phyloP scores from a whole-genome alignment of 805 yeast species.

The Maudiozyma pseudohumilis region DNA sequence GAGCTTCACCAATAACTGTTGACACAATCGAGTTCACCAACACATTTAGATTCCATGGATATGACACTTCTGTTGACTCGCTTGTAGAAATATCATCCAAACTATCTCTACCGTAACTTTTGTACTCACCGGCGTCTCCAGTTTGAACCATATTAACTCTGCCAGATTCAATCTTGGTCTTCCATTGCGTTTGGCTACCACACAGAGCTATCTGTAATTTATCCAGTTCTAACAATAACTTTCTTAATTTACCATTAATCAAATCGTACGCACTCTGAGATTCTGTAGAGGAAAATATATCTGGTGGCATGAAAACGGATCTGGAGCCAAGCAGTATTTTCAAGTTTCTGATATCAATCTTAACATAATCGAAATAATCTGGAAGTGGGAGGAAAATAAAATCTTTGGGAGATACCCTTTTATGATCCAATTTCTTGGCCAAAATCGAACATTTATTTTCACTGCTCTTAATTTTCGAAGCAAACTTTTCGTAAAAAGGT shows the following conservation, averaged over 20 bases:
- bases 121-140: constrained; percentile 9
- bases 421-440: constrained; percentile 3
- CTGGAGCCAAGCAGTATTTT: constrained; percentile 32
- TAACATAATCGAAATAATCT: constrained; percentile 24
- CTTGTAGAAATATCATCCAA: constrained; percentile 19
- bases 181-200: constrained; percentile 22
- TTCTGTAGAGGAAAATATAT: constrained; percentile 26
- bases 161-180: constrained; percentile 13
- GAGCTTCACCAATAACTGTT: constrained; percentile 27
- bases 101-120: constrained; percentile 9
- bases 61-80: constrained; percentile 28
- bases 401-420: constrained; percentile 8
- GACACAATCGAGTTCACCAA: constrained; percentile 20
- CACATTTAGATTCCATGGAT: constrained; percentile 20
- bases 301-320: constrained; percentile 35
- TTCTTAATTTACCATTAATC: constrained; percentile 33
- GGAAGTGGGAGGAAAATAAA: constrained; percentile 28
- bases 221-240: constrained; percentile 23
- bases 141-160: constrained; percentile 14
- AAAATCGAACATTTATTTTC: constrained; percentile 14
- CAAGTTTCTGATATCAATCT: constrained; percentile 18
- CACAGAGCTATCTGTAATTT: constrained; percentile 17
- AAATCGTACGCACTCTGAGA: constrained; percentile 32
- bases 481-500: constrained; percentile 21
- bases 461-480: constrained; percentile 15